phyloP scores from a whole-genome alignment of 441 rosid genomes.

The Populus hybrid region DNA sequence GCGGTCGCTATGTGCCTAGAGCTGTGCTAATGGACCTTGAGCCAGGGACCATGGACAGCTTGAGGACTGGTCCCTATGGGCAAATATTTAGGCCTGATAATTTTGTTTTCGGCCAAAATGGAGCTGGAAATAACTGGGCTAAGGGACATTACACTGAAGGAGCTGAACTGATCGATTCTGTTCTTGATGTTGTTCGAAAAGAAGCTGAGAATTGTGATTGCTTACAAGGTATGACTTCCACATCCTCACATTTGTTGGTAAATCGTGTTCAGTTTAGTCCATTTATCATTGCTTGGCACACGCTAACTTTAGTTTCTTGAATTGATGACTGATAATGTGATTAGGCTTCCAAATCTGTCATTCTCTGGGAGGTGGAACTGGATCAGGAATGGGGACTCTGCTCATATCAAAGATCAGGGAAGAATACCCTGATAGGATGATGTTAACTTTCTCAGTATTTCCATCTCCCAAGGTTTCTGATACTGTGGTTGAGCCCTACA shows the following conservation, averaged over 20 bases:
- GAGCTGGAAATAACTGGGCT: slow-evolving; percentile 65
- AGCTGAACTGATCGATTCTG: slow-evolving; percentile 47
- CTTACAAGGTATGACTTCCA: slow-evolving; percentile 34
- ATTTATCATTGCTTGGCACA: not conserved
- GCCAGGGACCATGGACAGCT: slow-evolving; percentile 68
- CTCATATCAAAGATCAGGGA: slow-evolving; percentile 50
- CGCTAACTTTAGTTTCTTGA: not conserved
- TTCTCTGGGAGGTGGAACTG: slow-evolving; percentile 52
- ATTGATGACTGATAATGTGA: not conserved
- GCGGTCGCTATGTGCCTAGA: slow-evolving; percentile 54
- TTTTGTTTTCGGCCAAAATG: slow-evolving; percentile 53
- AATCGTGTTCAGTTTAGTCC: not conserved
- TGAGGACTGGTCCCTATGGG: slow-evolving; percentile 49
- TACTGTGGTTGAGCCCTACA: slow-evolving; percentile 50
- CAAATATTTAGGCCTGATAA: slow-evolving; percentile 54
- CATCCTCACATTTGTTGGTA: not conserved
- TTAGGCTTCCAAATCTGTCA: slow-evolving; percentile 49
- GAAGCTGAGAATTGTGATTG: slow-evolving; percentile 55
- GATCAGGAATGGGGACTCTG: slow-evolving; percentile 52
- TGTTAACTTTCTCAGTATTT: slow-evolving; percentile 48
- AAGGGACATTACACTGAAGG: slow-evolving; percentile 55
- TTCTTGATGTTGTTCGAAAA: slow-evolving; percentile 48
- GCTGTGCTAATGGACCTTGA: slow-evolving; percentile 58
- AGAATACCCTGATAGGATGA: slow-evolving; percentile 50
- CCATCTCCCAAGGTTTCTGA: slow-evolving; percentile 52